These are phyloP conservation scores for Quercus alba DNA, from an alignment of 306 rosid genomes.

Conservation along the genomic window DNA sequence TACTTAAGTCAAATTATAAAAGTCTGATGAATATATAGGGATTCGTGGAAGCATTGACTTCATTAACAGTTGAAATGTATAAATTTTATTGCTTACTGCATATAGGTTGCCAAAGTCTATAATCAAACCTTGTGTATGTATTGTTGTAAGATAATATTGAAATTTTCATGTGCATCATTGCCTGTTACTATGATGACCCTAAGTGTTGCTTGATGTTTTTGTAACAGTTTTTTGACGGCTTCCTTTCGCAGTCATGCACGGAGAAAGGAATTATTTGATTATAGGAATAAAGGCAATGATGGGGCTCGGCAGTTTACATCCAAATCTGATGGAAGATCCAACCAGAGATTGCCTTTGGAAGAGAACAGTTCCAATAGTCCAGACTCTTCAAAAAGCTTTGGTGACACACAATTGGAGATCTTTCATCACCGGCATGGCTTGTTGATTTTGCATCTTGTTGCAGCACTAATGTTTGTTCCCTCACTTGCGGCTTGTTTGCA, in stretches of 20 bases:
- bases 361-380: constrained; percentile 56
- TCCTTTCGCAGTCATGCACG: constrained; percentile 68
- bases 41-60: neutral
- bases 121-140: neutral
- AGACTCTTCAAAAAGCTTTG: constrained; percentile 64
- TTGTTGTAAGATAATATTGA: constrained; percentile 1
- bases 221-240: constrained; percentile 78
- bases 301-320: constrained; percentile 40
- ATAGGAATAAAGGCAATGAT: constrained; percentile 33
- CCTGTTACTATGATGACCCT: constrained; percentile 23
- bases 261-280: constrained; percentile 42
- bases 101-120: neutral
- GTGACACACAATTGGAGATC: constrained; percentile 79
- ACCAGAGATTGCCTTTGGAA: constrained; percentile 46
- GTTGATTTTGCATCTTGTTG: constrained; percentile 73
- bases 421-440: constrained; percentile 90
- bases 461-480: constrained; percentile 84
- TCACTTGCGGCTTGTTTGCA: constrained; percentile 90
- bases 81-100: neutral
- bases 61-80: neutral
- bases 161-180: constrained; percentile 4
- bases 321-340: constrained; percentile 49
- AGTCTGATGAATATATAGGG: neutral
- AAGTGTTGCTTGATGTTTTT: constrained; percentile 40
- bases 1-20: neutral